Evolutionary conservation across 306 rosid species (phyloP).

Genomic region (Lathyrus tuberosus): DNA sequence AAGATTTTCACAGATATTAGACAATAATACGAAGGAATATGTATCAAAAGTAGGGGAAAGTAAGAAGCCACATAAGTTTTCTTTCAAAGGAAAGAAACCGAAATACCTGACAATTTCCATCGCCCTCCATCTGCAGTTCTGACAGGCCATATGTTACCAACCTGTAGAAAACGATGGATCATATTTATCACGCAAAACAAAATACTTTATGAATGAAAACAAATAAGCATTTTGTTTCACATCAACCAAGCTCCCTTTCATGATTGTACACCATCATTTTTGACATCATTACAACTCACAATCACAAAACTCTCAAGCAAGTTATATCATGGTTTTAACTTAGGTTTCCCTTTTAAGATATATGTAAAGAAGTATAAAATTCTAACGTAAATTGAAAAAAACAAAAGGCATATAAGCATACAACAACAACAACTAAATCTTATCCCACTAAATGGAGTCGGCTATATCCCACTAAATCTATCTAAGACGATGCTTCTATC

Average conservation of each 20-base stretch:
- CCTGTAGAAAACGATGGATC: constrained; percentile 51
- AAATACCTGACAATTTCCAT: constrained; percentile 97
- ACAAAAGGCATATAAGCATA: neutral
- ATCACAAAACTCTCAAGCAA: constrained; percentile 22
- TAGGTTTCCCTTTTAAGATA: constrained; percentile 8
- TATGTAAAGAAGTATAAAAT: neutral
- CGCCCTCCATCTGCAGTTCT: constrained; percentile 96
- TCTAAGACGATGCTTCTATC: too few species aligned
- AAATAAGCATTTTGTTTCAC: constrained; percentile 12
- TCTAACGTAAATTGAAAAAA: neutral
- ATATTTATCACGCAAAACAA: constrained; percentile 32
- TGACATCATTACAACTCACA: neutral
- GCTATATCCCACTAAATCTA: too few species aligned
- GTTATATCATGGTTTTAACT: constrained; percentile 19
- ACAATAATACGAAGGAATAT: constrained; percentile 27
- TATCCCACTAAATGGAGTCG: too few species aligned
- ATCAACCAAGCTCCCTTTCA: neutral
- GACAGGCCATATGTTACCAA: constrained; percentile 78
- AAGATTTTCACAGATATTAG: constrained; percentile 34
- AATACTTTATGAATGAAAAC: constrained; percentile 21
- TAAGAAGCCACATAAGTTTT: constrained; percentile 27
- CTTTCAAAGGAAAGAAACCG: neutral
- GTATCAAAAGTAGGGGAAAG: constrained; percentile 12
- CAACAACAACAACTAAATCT: too few species aligned
- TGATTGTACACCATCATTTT: constrained; percentile 7